Conservation (phyloP, 2,329 filamentous ascomycete genomes). For the Alternaria sp. region DNA sequence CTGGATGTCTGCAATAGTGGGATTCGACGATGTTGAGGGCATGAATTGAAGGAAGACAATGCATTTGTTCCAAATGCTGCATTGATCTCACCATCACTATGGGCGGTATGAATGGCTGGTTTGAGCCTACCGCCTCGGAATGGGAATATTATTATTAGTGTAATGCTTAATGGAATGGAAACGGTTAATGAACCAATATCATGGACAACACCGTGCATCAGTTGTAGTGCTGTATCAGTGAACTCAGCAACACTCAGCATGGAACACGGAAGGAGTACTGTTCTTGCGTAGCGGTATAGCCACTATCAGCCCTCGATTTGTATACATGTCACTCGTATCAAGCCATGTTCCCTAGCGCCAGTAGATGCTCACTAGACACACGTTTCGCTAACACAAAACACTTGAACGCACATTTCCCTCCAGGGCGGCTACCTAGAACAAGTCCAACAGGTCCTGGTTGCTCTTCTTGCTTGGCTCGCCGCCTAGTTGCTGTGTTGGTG, state of each 20-base stretch:
- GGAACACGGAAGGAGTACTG: background rate
- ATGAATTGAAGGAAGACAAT: slow-evolving; percentile 6
- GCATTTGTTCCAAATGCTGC: slow-evolving; percentile 2
- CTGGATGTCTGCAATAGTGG: slow-evolving; percentile 26
- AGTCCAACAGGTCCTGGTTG: slow-evolving; percentile 64
- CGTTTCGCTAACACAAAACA: background rate
- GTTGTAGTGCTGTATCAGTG: background rate
- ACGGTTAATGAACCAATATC: slow-evolving; percentile 10
- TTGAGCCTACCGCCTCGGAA: background rate
- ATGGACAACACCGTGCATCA: background rate
- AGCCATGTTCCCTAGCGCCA: background rate
- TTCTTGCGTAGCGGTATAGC: background rate
- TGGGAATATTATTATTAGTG: slow-evolving; percentile 36
- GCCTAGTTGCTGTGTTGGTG: slow-evolving; percentile 67
- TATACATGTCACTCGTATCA: background rate
- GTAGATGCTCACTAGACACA: slow-evolving; percentile 1
- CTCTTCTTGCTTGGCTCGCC: slow-evolving; percentile 62
- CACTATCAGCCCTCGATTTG: background rate
- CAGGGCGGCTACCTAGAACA: slow-evolving; percentile 55
- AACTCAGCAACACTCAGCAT: background rate
- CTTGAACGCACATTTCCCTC: slow-evolving; percentile 1
- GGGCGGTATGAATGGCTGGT: slow-evolving; percentile 6
- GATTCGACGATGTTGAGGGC: slow-evolving; percentile 9
- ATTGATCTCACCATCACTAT: background rate
- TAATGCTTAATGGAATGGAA: slow-evolving; percentile 46